Evolutionary conservation across 257 asterid species (phyloP).

Genomic region (Capsicum rhomboideum): DNA sequence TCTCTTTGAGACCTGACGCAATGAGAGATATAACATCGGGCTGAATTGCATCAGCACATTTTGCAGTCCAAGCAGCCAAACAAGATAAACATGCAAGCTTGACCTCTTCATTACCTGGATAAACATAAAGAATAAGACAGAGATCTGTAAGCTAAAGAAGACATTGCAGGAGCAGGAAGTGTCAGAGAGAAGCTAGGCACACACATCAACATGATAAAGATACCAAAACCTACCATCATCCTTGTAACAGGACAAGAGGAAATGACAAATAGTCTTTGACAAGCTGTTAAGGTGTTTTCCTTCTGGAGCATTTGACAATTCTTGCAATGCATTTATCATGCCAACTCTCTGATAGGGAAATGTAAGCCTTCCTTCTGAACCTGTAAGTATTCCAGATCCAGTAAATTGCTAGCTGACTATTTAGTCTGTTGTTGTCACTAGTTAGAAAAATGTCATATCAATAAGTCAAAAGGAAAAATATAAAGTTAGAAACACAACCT

Average conservation of each 20-base stretch:
- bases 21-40: conserved; percentile 48
- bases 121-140: not conserved
- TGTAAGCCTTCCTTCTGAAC: conserved; percentile 97
- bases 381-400: conserved; percentile 35
- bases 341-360: conserved; percentile 97
- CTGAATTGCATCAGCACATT: conserved; percentile 62
- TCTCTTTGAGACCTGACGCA: conserved; percentile 83
- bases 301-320: conserved; percentile 79
- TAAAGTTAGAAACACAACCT: conserved; percentile 43
- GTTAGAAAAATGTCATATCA: not conserved
- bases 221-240: conserved; percentile 71
- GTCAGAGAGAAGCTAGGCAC: not conserved
- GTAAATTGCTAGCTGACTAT: conserved; percentile 6
- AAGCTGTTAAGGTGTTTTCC: conserved; percentile 78
- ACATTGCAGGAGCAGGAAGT: not conserved
- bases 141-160: not conserved
- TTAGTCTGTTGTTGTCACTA: not conserved
- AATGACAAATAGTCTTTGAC: conserved; percentile 64
- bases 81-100: conserved; percentile 75
- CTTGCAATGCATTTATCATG: conserved; percentile 69
- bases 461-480: not conserved
- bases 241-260: conserved; percentile 70
- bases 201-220: conserved; percentile 8
- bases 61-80: conserved; percentile 75
- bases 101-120: conserved; percentile 94